These are phyloP conservation scores for Malassezia sympodialis DNA, from an alignment of 1,284 basidiomycete genomes.

Conservation along the genomic window DNA sequence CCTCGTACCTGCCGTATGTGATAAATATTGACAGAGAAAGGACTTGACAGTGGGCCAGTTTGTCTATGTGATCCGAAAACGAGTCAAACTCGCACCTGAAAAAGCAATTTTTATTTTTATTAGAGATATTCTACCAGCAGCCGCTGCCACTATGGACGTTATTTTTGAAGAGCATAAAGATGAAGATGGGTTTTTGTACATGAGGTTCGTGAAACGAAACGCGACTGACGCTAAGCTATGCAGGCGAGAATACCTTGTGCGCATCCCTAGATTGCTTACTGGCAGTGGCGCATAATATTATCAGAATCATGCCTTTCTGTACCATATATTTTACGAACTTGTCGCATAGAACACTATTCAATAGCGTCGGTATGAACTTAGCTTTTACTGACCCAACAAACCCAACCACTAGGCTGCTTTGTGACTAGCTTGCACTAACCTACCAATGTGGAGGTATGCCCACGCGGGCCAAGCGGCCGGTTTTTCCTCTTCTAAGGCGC, in stretches of 20 bases:
- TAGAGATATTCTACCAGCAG: slow-evolving; percentile 94
- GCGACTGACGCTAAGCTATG: slow-evolving; percentile 22
- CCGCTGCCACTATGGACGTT: slow-evolving; percentile 93
- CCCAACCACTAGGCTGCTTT: not conserved
- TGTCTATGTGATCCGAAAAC: slow-evolving; percentile 98
- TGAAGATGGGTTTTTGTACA: slow-evolving; percentile 45
- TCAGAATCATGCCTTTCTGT: not conserved
- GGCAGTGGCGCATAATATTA: not conserved
- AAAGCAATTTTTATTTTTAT: slow-evolving; percentile 59
- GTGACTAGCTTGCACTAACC: not conserved
- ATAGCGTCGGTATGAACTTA: not conserved
- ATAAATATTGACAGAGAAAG: slow-evolving; percentile 50
- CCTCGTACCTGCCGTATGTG: slow-evolving; percentile 67
- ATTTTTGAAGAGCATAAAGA: slow-evolving; percentile 90
- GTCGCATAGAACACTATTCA: not conserved
- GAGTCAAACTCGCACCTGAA: slow-evolving; percentile 98
- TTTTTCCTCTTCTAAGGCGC: not conserved
- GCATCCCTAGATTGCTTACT: not conserved
- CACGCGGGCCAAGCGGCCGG: not conserved
- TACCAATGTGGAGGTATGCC: not conserved
- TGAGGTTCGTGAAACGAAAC: slow-evolving; percentile 11
- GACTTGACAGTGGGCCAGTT: slow-evolving; percentile 89
- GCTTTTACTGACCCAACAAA: not conserved
- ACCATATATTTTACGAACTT: not conserved
- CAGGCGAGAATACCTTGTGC: slow-evolving; percentile 41